Conservation (phyloP, 108 stramenopile species). For the Cyclotella baltica region DNA sequence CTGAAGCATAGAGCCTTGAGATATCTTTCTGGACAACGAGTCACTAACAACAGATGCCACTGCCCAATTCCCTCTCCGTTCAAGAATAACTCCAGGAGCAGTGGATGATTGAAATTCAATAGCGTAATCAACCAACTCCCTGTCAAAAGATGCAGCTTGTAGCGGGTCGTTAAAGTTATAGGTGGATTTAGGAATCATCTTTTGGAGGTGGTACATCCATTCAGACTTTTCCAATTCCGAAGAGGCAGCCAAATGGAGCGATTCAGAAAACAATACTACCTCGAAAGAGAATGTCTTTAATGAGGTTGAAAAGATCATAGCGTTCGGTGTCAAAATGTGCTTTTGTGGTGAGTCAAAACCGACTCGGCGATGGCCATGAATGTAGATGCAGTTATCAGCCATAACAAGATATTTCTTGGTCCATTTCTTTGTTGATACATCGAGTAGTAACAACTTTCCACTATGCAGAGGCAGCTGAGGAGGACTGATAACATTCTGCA, state of each 20-base stretch:
- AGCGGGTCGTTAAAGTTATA: constrained; percentile 26
- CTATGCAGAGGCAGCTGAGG: constrained; percentile 33
- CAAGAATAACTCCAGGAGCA: constrained; percentile 34
- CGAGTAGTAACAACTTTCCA: constrained; percentile 27
- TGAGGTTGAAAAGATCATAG: constrained; percentile 36
- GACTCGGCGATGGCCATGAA: constrained; percentile 30
- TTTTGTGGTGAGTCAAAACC: constrained; percentile 31
- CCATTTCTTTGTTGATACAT: constrained; percentile 34
- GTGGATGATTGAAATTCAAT: constrained; percentile 28
- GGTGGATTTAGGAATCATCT: constrained; percentile 19
- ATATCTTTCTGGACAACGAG: constrained; percentile 28
- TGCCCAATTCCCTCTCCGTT: constrained; percentile 42
- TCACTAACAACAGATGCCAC: constrained; percentile 36
- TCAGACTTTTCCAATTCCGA: constrained; percentile 23
- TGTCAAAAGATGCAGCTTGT: constrained; percentile 41
- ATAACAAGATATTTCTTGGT: constrained; percentile 34
- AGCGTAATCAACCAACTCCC: constrained; percentile 12
- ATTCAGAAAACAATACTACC: constrained; percentile 43
- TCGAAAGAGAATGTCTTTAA: constrained; percentile 37
- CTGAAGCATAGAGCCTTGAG: constrained; percentile 28
- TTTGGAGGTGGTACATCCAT: constrained; percentile 28
- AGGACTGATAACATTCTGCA: constrained; percentile 29
- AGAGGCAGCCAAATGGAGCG: constrained; percentile 33
- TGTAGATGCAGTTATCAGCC: constrained; percentile 36
- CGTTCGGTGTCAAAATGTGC: constrained; percentile 24